Base-by-base conservation (phyloP, 139 green algal genomes). In the Coelastrella sp. region DNA sequence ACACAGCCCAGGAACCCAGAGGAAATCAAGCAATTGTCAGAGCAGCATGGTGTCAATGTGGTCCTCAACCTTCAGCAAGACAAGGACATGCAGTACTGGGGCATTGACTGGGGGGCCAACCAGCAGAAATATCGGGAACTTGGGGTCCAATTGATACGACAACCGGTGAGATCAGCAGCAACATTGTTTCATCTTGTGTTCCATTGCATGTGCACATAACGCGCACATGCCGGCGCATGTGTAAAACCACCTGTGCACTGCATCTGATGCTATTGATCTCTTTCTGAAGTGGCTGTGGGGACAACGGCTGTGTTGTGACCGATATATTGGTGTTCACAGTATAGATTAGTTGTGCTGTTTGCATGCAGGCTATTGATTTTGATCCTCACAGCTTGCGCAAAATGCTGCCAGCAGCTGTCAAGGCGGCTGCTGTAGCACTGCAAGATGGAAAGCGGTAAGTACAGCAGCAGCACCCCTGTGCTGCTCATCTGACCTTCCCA, bases 41-140 rank as follows among this genome's bases (percentile, higher is more conserved):
- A 90, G 20, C 25, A 91, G 0, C 80, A 92, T 11, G 82, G 84
- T 22, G 84, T 93, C 1, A 84, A 17, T 8, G 76, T 90, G 8
- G 78, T 94, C 4, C 22, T 94, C 17, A 93, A 96, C 72, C 88
- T 97, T 49, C 95, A 97, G 89, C 92, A 96, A 70, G 93, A 95
- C 80, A 94, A 94, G 74, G 95, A 97, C 90, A 90, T 95, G 24
- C 72, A 94, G 27, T 90, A 97, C 91, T 97, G 95, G 95, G 92
- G 93, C 19, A 60, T 91, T 27, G 87, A 91, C 63, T 91, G 79
- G 65, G 75, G n/a, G 8, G 87, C 87, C 63, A 91, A 91, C 20
- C 73, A 90, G 11, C 6, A 24, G 0, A 75, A 85, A n/a, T 92
- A 91, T 24, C 10, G n/a, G 6, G 88, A 94, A 63, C 87, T 93